Percentiles rank a stretch among this genome's conserved stretches.
Conservation (phyloP, 2,329 filamentous ascomycete species). For the Byssochlamys sp. region DNA sequence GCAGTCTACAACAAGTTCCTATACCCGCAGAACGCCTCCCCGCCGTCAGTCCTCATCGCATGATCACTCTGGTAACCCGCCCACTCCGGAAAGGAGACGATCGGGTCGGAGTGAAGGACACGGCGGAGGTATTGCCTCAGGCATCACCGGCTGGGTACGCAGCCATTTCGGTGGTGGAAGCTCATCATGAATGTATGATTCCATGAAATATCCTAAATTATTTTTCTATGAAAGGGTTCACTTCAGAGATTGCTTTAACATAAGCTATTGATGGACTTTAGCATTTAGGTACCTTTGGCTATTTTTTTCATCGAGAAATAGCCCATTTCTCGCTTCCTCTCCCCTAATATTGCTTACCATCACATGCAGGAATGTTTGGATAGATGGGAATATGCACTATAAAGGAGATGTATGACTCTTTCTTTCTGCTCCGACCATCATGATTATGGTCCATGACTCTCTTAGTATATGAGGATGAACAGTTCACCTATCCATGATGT, state of each 20-base stretch:
- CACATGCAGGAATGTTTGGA: background rate
- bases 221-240: background rate
- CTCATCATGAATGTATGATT: background rate
- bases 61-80: background rate
- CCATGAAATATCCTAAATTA: background rate
- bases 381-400: background rate
- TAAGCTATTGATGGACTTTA: background rate
- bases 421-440: background rate
- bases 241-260: background rate
- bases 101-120: slow-evolving; percentile 8
- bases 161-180: slow-evolving; percentile 8
- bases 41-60: background rate
- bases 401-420: background rate
- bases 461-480: background rate
- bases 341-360: background rate
- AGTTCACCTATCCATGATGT: background rate
- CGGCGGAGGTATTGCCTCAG: slow-evolving; percentile 7
- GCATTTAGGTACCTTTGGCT: background rate
- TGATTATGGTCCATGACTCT: background rate
- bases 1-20: background rate
- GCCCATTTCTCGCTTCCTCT: background rate
- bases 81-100: slow-evolving; percentile 2
- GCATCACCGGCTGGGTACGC: slow-evolving; percentile 7
- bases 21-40: background rate
- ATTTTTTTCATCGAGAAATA: background rate